Conservation (phyloP, 1,284 basidiomycete species). For the Stereum hirsutum region DNA sequence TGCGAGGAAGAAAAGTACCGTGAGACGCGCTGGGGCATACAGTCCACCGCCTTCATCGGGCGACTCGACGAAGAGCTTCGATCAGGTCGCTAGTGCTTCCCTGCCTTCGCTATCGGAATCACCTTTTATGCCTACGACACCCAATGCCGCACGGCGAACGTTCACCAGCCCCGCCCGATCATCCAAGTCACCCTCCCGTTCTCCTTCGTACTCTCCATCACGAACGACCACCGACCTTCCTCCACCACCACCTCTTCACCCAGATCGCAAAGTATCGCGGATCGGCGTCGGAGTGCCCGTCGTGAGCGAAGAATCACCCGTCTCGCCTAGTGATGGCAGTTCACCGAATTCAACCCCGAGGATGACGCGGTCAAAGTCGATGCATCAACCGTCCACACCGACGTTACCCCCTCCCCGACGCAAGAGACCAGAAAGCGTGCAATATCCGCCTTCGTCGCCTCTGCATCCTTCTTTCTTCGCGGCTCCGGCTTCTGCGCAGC, state of each 20-base stretch:
- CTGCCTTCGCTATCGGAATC: constrained; percentile 7
- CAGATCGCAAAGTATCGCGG: constrained; percentile 33
- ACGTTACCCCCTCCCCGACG: constrained; percentile 33
- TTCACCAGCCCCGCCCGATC: constrained; percentile 1
- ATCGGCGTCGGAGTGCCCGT: constrained; percentile 9
- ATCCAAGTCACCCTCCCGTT: constrained; percentile 5
- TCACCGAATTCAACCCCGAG: constrained; percentile 20
- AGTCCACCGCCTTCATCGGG: constrained; percentile 22
- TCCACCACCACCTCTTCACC: constrained; percentile 46
- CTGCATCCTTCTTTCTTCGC: background rate
- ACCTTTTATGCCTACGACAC: background rate
- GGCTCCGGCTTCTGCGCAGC: background rate
- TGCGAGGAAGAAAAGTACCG: no score
- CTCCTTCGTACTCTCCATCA: constrained; percentile 10
- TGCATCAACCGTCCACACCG: constrained; percentile 39
- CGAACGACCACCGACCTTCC: constrained; percentile 19
- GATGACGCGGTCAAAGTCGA: constrained; percentile 43
- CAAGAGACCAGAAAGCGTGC: constrained; percentile 53
- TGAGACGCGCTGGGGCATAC: no score
- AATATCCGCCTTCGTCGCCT: constrained; percentile 26
- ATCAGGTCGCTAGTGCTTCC: constrained; percentile 31
- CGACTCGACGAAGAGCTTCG: constrained; percentile 27
- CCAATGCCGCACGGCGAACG: background rate
- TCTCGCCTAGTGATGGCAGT: constrained; percentile 3
- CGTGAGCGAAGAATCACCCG: no score